These are phyloP conservation scores for Trichosporon ovoides DNA, from an alignment of 1,284 basidiomycete genomes.

Conservation along the genomic window DNA sequence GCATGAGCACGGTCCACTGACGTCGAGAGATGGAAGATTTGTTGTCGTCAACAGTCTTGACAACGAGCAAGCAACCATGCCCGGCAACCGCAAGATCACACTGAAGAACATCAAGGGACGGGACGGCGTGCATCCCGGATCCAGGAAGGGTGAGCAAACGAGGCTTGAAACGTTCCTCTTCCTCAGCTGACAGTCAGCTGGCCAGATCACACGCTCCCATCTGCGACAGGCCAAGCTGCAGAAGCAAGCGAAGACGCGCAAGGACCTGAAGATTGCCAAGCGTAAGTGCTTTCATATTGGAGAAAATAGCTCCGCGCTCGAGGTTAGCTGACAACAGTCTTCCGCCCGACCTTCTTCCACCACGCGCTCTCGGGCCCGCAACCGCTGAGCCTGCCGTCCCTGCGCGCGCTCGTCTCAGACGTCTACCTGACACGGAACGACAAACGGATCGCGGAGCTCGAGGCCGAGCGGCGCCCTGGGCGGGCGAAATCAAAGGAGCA, in stretches of 20 bases:
- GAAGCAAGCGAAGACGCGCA: slow-evolving; percentile 54
- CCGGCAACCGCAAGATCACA: slow-evolving; percentile 45
- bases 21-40: slow-evolving; percentile 9
- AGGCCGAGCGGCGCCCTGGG: slow-evolving; percentile 62
- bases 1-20: background rate
- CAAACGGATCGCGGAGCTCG: slow-evolving; percentile 61
- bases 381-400: slow-evolving; percentile 59
- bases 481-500: slow-evolving; percentile 70
- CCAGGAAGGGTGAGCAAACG: slow-evolving; percentile 39
- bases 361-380: slow-evolving; percentile 59
- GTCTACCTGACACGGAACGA: slow-evolving; percentile 72
- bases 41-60: slow-evolving; percentile 7
- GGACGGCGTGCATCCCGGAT: slow-evolving; percentile 46
- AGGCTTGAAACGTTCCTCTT: background rate
- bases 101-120: slow-evolving; percentile 49
- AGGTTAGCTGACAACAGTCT: slow-evolving; percentile 50
- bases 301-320: background rate
- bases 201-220: slow-evolving; percentile 66
- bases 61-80: slow-evolving; percentile 26
- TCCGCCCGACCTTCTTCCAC: slow-evolving; percentile 73
- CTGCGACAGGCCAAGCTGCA: slow-evolving; percentile 66
- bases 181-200: slow-evolving; percentile 51
- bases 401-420: slow-evolving; percentile 63
- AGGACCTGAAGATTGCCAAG: slow-evolving; percentile 45
- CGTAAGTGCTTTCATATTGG: slow-evolving; percentile 23